Base-by-base conservation (phyloP, 306 rosid species). In the Castanospermum australe region DNA sequence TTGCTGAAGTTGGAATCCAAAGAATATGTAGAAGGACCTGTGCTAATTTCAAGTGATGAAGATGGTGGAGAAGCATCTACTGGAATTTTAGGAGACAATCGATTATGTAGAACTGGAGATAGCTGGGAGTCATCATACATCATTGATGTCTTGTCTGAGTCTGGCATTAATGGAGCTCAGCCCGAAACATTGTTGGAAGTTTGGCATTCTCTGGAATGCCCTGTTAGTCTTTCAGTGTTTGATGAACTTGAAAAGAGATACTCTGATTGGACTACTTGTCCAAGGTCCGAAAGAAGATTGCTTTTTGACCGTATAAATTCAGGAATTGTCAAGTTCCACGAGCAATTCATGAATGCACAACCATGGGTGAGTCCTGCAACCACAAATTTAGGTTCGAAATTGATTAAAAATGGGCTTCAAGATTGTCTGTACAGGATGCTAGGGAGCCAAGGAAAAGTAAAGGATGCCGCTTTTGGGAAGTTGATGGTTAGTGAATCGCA, bases 1-100 rank as follows among this genome's bases (percentile, higher is more conserved):
- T 81, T 93, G 85, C 94, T 96, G 73, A 96, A 90, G 92, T 73
- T 76, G 77, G 99, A 88, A 85, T 89, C 96, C 12, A 92, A 93
- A 61, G 87, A 88, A 11, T 84, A 84, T 41, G 87, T 71, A 30
- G 97, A 90, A 78, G 96, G 92, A 63, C 61, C 88, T 72, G 73
- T 84, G 88, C 83, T 62, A 54, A 14, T 84, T 61, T 87, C 92
- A 22, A 89, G 98, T 54, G 99, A 96, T 51, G 97, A 96, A 76
- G 99, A 93, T 66, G 81, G 77, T 15, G 96, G 33, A 44, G 93
- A 88, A 79, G 88, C 38, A 48, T 85, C 84, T 18, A 8, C 33
- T 18, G 52, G 71, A 81, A 67, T 60, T 41, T 61, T 71, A 4
- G 75, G 73, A 77, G 86, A 78, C 33, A 65, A 59, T 44, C 78